A percentile compares a stretch with the other conserved stretches of the same genome.
phyloP scores from a whole-genome alignment of 179 eudicot species.

The Vitellaria paradoxa region DNA sequence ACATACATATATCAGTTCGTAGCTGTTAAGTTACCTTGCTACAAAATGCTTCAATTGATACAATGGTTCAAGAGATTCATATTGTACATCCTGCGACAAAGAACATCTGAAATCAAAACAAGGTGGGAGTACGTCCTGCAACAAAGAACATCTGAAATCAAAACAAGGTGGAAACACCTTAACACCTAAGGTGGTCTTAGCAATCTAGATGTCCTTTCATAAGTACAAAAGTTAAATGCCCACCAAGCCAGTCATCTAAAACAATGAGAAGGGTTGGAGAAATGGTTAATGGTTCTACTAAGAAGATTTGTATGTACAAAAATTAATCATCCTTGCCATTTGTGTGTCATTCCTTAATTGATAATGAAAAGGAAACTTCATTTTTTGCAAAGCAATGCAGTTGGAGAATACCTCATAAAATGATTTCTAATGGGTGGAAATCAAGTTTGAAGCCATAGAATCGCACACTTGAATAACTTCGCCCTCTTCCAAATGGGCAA shows the following conservation, averaged over 20 bases:
- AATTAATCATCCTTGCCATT: not conserved
- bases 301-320: not conserved
- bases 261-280: not conserved
- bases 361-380: not conserved
- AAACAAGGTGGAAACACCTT: not conserved
- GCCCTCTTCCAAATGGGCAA: not conserved
- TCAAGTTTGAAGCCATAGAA: not conserved
- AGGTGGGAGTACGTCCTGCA: constrained; percentile 4
- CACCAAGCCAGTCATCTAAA: not conserved
- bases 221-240: too few species aligned
- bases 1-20: not conserved
- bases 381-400: not conserved
- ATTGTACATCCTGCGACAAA: constrained; percentile 14
- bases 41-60: constrained; percentile 70
- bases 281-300: not conserved
- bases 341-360: not conserved
- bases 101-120: constrained; percentile 4
- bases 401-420: not conserved
- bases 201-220: not conserved
- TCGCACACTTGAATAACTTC: not conserved
- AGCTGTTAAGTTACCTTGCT: constrained; percentile 53
- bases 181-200: not conserved
- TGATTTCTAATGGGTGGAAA: not conserved
- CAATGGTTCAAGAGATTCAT: constrained; percentile 52
- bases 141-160: constrained; percentile 10